Evolutionary conservation across 2,329 filamentous ascomycete species (phyloP).

Genomic region (Alternaria postmessia): DNA sequence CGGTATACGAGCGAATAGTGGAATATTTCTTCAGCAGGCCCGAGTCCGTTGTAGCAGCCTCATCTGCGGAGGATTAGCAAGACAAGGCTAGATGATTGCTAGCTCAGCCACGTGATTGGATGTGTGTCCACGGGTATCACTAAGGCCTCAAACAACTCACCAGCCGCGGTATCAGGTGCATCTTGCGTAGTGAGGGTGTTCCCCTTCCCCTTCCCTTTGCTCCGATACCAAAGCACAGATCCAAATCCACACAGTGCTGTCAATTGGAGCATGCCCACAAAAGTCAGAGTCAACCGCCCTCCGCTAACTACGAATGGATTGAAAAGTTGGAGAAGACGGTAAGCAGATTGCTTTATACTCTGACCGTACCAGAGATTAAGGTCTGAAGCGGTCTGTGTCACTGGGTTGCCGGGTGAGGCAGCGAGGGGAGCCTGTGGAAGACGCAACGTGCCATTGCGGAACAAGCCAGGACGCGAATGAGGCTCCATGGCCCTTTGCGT

Average conservation of each 20-base stretch:
- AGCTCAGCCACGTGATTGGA: constrained; percentile 19
- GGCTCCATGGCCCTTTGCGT: constrained; percentile 46
- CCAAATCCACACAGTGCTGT: constrained; percentile 47
- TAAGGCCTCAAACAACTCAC: constrained; percentile 33
- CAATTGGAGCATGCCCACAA: constrained; percentile 51
- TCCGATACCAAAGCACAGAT: constrained; percentile 47
- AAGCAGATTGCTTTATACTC: constrained; percentile 38
- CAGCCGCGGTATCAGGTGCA: constrained; percentile 31
- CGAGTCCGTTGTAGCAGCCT: constrained; percentile 71
- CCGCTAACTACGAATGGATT: constrained; percentile 35
- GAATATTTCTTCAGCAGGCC: constrained; percentile 82
- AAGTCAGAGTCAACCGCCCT: constrained; percentile 28
- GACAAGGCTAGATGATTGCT: neutral
- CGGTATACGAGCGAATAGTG: constrained; percentile 74
- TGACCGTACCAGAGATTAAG: constrained; percentile 28
- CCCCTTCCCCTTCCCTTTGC: constrained; percentile 29
- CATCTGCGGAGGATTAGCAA: constrained; percentile 32
- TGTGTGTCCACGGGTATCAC: constrained; percentile 6
- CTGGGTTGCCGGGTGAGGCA: constrained; percentile 32
- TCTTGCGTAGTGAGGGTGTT: constrained; percentile 27
- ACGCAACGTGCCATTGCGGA: constrained; percentile 45
- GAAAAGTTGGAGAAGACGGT: constrained; percentile 30
- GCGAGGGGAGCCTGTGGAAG: constrained; percentile 48
- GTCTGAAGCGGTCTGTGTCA: constrained; percentile 38
- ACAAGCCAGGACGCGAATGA: constrained; percentile 44